Percentiles rank a stretch among this genome's conserved stretches.
phyloP scores from a whole-genome alignment of 148 eudicot genomes.

The Cornus suecica region DNA sequence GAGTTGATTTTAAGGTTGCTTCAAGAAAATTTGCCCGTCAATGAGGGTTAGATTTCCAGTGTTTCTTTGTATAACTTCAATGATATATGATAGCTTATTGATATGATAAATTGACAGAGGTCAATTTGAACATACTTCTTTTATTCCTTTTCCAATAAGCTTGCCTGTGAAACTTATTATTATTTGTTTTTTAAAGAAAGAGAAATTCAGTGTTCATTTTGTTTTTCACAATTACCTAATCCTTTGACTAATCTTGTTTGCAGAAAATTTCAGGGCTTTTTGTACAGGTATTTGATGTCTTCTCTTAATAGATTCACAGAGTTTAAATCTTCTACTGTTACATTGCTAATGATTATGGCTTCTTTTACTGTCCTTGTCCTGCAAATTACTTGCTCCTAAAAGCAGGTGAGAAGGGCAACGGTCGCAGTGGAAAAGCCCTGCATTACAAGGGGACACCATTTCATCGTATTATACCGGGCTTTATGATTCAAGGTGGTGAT shows the following conservation, averaged over 20 bases:
- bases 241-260: slow-evolving; percentile 9
- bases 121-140: not conserved
- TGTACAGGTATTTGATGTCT: slow-evolving; percentile 68
- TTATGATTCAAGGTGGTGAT: slow-evolving; percentile 98
- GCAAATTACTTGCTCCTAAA: not conserved
- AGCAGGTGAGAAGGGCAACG: slow-evolving; percentile 73
- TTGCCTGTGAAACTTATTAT: not conserved
- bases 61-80: not conserved
- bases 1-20: not conserved
- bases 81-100: not conserved
- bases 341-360: not conserved
- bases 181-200: not conserved
- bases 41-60: not conserved
- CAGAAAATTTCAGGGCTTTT: slow-evolving; percentile 94
- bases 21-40: not conserved
- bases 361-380: not conserved
- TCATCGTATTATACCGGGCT: slow-evolving; percentile 93
- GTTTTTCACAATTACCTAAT: not conserved
- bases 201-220: not conserved
- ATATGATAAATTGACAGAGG: not conserved
- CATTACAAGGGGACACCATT: slow-evolving; percentile 81
- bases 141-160: not conserved
- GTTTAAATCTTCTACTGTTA: not conserved
- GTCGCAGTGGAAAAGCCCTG: slow-evolving; percentile 58
- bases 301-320: not conserved